Conservation (phyloP, 2,329 filamentous ascomycete species). For the Sporothrix brunneoviolacea region DNA sequence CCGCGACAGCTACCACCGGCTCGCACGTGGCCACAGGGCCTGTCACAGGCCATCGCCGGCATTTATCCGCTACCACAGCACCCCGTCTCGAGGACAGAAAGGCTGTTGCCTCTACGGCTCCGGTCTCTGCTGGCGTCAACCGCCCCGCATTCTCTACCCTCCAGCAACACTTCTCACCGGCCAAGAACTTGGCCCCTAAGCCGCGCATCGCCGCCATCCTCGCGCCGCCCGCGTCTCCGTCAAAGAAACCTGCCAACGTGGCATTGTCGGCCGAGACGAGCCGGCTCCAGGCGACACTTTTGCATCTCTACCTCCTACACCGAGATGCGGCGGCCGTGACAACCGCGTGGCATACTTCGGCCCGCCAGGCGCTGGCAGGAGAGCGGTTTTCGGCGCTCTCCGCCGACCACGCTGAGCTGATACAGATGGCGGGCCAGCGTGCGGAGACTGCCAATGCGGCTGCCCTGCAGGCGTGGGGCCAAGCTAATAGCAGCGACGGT, state of each 20-base stretch:
- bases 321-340: constrained; percentile 38
- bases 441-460: constrained; percentile 45
- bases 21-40: too few relatives aligned
- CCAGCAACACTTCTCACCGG: constrained; percentile 62
- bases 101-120: too few relatives aligned
- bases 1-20: too few relatives aligned
- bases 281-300: constrained; percentile 55
- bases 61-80: too few relatives aligned
- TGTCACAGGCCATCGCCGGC: too few relatives aligned
- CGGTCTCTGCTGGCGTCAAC: constrained; percentile 5
- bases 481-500: constrained; percentile 22
- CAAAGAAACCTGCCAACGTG: constrained; percentile 54
- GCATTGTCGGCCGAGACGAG: constrained; percentile 52
- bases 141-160: constrained; percentile 55
- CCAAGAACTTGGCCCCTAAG: constrained; percentile 54
- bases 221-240: constrained; percentile 54
- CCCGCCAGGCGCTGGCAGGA: constrained; percentile 38
- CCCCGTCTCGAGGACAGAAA: too few relatives aligned
- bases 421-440: constrained; percentile 33
- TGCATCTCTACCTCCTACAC: constrained; percentile 60
- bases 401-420: constrained; percentile 26
- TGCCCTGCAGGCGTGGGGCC: constrained; percentile 47
- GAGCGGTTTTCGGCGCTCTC: constrained; percentile 37
- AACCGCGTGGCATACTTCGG: constrained; percentile 50
- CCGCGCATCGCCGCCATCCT: constrained; percentile 52